These are phyloP conservation scores for Aspergillus incahuasiensis DNA, from an alignment of 495 filamentous ascomycete genomes.

Conservation along the genomic window DNA sequence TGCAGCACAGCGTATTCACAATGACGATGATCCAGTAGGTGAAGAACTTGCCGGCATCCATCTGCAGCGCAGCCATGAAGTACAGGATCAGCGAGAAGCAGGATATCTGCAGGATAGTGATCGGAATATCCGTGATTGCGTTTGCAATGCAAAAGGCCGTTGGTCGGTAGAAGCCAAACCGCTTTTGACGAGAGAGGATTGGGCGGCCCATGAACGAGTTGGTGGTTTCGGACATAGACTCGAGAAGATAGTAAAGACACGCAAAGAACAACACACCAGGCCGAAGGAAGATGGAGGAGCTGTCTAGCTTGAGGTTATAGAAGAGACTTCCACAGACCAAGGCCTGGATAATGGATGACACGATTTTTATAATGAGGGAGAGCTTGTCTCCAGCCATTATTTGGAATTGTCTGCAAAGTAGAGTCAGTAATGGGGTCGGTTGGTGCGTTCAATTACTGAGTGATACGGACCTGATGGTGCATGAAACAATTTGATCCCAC, in stretches of 20 bases:
- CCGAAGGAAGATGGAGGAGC: constrained; percentile 36
- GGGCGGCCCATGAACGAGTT: constrained; percentile 40
- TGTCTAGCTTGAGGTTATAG: constrained; percentile 36
- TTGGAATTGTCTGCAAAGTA: constrained; percentile 29
- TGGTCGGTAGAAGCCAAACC: constrained; percentile 70
- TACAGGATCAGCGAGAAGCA: constrained; percentile 73
- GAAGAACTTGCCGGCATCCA: constrained; percentile 71
- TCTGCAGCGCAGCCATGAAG: constrained; percentile 67
- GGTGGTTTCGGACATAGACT: constrained; percentile 36
- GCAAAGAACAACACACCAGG: constrained; percentile 40
- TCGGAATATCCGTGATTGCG: constrained; percentile 69
- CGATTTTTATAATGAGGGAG: constrained; percentile 30
- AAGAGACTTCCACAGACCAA: constrained; percentile 41
- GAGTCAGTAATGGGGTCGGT: too few relatives aligned
- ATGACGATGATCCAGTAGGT: constrained; percentile 69
- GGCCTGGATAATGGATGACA: constrained; percentile 33
- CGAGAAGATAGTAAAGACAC: constrained; percentile 36
- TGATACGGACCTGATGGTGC: constrained; percentile 41
- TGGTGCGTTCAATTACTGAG: too few relatives aligned
- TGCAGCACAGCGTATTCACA: constrained; percentile 65
- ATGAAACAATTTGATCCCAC: constrained; percentile 52
- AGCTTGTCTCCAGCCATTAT: constrained; percentile 38
- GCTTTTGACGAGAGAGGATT: constrained; percentile 40
- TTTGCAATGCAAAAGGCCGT: constrained; percentile 78
- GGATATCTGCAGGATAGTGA: constrained; percentile 61